Evolutionary conservation across 371 early-diverging fungal species (phyloP).

Genomic region (Racocetra persica): DNA sequence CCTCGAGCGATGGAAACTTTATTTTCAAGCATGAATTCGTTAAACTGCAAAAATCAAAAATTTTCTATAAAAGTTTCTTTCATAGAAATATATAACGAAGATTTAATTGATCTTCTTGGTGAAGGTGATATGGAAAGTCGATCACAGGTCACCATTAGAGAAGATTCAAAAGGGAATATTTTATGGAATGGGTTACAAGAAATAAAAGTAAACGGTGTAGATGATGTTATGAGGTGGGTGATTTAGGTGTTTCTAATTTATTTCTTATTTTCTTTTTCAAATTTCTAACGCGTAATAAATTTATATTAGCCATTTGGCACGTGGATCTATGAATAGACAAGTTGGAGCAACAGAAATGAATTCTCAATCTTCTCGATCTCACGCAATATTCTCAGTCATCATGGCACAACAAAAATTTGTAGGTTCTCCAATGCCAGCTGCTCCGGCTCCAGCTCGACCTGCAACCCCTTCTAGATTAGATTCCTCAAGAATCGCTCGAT

Average conservation of each 20-base stretch:
- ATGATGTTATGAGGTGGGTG: conserved; percentile 78
- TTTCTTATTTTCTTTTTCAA: background rate
- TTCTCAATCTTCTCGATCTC: conserved; percentile 93
- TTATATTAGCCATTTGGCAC: conserved; percentile 63
- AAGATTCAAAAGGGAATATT: conserved; percentile 92
- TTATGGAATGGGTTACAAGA: conserved; percentile 92
- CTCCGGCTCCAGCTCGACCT: background rate
- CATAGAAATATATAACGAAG: conserved; percentile 98
- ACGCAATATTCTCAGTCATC: conserved; percentile 96
- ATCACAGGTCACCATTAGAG: conserved; percentile 82
- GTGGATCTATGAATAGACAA: conserved; percentile 85
- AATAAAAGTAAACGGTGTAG: conserved; percentile 72
- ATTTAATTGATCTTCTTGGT: conserved; percentile 85
- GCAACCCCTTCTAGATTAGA: conserved; percentile 25
- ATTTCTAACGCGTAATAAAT: background rate
- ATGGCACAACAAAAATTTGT: conserved; percentile 74
- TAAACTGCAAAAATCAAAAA: conserved; percentile 42
- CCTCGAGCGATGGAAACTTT: conserved; percentile 88
- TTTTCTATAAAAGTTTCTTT: conserved; percentile 60
- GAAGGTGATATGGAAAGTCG: conserved; percentile 63
- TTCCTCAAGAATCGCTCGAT: conserved; percentile 27
- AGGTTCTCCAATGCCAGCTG: conserved; percentile 49
- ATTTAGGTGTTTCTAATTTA: background rate
- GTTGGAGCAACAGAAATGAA: conserved; percentile 98
- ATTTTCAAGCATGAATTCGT: conserved; percentile 62